A percentile compares a stretch with the other conserved stretches of the same genome.
Conservation (phyloP, 306 rosid genomes). For the Cucumis melo region DNA sequence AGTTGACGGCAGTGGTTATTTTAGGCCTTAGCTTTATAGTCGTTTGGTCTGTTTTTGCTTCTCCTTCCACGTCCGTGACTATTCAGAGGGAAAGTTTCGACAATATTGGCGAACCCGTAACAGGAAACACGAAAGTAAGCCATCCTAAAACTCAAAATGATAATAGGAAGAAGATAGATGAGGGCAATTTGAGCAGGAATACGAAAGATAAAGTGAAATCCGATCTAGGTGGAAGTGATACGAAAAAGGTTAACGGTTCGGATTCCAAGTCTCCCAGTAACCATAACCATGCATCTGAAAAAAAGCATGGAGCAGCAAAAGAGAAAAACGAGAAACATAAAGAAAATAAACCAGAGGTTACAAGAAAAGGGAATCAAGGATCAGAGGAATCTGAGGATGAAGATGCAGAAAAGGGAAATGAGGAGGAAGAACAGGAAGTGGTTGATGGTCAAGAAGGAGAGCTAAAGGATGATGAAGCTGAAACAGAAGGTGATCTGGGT, state of each 20-base stretch:
- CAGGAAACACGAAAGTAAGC: slow-evolving; percentile 13
- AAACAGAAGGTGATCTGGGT: slow-evolving; percentile 20
- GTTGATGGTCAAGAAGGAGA: slow-evolving; percentile 31
- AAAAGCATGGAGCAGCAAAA: slow-evolving; percentile 16
- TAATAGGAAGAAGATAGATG: slow-evolving; percentile 11
- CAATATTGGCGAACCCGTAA: slow-evolving; percentile 52
- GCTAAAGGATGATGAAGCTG: slow-evolving; percentile 24
- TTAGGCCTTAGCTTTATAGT: slow-evolving; percentile 74
- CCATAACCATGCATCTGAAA: slow-evolving; percentile 26
- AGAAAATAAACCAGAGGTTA: slow-evolving; percentile 19
- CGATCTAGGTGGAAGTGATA: slow-evolving; percentile 14
- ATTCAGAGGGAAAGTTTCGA: slow-evolving; percentile 79
- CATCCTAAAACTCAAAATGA: slow-evolving; percentile 14
- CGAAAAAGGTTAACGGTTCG: slow-evolving; percentile 26
- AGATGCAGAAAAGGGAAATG: slow-evolving; percentile 22
- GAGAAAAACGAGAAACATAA: slow-evolving; percentile 24
- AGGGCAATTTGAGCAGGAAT: slow-evolving; percentile 10
- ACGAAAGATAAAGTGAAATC: slow-evolving; percentile 16
- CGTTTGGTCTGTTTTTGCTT: slow-evolving; percentile 67
- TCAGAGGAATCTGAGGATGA: slow-evolving; percentile 18
- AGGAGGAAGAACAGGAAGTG: slow-evolving; percentile 33
- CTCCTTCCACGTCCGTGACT: slow-evolving; percentile 47
- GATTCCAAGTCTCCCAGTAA: slow-evolving; percentile 12
- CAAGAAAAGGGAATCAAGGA: slow-evolving; percentile 12
- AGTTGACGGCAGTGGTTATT: slow-evolving; percentile 60